Evolutionary conservation across 2,329 filamentous ascomycete genomes (phyloP), one percentile per base, ranked within the genome.

Genomic region (Tolypocladium tropicale): DNA sequence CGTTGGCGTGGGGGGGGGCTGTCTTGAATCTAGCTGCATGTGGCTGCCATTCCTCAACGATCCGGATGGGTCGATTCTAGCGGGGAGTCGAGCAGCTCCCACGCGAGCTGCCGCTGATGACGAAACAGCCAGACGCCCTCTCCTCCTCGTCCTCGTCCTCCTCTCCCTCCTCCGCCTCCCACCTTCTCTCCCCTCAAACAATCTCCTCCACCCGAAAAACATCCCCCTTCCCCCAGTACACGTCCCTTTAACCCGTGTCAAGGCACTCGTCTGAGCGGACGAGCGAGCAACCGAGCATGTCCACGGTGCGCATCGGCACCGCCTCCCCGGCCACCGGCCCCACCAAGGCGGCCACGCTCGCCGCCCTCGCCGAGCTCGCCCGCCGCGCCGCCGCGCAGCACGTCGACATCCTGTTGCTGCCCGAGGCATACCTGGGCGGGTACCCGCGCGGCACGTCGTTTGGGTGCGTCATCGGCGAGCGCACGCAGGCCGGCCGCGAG

Each of bases 361-460:
- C 72, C 7, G 80, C 85, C 37, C 80, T 96, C 53, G 78, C 84
- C 64, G 62, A 69, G 12, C 83, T 88, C 16, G 85, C 88, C 36
- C 73, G 73, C 28, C 73, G 77, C 37, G 91, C 91, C n/a, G 81
- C 85, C 4, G 63, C 68, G 1, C 66, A 73, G 56, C 62, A 66
- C 3, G 73, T 82, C 41, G 78, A 94, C 68, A 78, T 96, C 53
- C 78, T 96, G 32, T 83, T 96, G 54, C 92, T 96, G 59, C 93
- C 93, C 0, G 92, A 97, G 75, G 92, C 92, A 25, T 96, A 90
- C 67, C 79, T 96, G 2, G 93, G 93, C 51, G 93, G 92, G 1
- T 96, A 96, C 68, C 93, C 93, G 21, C 86, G 92, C 12, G 90
- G 87, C 21, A 86, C 85, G 59, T 76, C 77, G 53, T 96, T 96